These are phyloP conservation scores for Pyrus bretschneideri DNA, from an alignment of 306 rosid genomes.

Conservation along the genomic window DNA sequence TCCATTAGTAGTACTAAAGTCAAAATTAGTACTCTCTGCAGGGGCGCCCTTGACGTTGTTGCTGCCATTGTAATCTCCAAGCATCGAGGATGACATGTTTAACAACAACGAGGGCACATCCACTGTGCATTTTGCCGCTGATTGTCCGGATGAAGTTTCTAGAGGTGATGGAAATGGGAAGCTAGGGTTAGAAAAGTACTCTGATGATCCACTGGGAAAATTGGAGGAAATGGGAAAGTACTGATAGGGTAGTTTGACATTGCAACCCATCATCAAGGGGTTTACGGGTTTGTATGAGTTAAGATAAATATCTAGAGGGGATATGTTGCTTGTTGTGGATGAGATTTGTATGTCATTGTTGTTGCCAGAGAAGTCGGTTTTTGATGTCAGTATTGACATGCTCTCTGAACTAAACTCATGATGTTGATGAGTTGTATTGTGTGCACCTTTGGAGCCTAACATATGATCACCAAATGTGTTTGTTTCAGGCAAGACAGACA, in stretches of 20 bases:
- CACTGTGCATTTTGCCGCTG: slow-evolving; percentile 15
- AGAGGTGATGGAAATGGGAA: slow-evolving; percentile 32
- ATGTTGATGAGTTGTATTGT: background rate
- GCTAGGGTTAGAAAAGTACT: slow-evolving; percentile 27
- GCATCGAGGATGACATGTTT: slow-evolving; percentile 69
- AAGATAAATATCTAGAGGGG: slow-evolving; percentile 31
- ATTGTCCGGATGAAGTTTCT: slow-evolving; percentile 13
- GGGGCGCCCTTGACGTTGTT: background rate
- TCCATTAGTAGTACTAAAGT: background rate
- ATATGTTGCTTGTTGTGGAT: slow-evolving; percentile 1
- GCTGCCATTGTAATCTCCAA: slow-evolving; percentile 29
- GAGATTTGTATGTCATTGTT: slow-evolving; percentile 28
- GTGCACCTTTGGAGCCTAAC: slow-evolving; percentile 27
- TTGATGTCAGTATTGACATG: slow-evolving; percentile 30
- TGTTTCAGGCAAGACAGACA: slow-evolving; percentile 43
- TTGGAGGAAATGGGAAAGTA: slow-evolving; percentile 21
- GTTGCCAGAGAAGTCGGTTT: slow-evolving; percentile 32
- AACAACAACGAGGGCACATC: slow-evolving; percentile 63
- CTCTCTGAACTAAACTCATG: slow-evolving; percentile 35
- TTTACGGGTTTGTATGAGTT: slow-evolving; percentile 27
- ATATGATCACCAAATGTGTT: slow-evolving; percentile 14
- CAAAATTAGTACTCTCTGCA: slow-evolving; percentile 4
- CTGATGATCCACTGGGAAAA: slow-evolving; percentile 12
- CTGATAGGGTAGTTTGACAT: slow-evolving; percentile 26
- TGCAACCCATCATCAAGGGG: slow-evolving; percentile 1